Base-by-base conservation (phyloP, 257 asterid species). In the Nicotiana otophora region DNA sequence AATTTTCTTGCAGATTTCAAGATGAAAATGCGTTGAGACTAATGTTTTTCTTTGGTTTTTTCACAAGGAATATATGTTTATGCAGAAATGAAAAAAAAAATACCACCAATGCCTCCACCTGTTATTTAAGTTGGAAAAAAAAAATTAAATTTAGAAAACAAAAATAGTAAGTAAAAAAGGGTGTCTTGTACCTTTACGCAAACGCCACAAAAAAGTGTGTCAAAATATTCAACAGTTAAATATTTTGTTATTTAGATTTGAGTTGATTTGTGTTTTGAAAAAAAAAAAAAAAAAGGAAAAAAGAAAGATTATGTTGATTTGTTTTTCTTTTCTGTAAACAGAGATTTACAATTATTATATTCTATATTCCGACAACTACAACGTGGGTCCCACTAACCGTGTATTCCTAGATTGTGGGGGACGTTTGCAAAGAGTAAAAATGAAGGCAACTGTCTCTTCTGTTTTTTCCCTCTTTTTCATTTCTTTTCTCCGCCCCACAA, bases 331-430 rank as follows among this genome's bases (percentile, higher is more conserved):
- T 57, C 0, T 58, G 7, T 33, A 10, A 80, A 33, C n/a, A 17
- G 19, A 1, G 7, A 12, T 81, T 11, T 51, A 17, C 3, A 19
- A 46, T 23, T 36, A 7, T 11, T 48, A 26, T 31, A 16, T 78
- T 23, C 4, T 10, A 68, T 12, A 7, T 26, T 46, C 19, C 0
- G 75, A 84, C 82, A 81, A 84, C 16, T 69, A 34, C 3, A 16
- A 65, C 23, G 88, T 82, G 83, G 90, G 88, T 30, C 87, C 87
- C 69, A 76, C 72, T 84, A 34, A 19, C 89, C 92, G 86, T 89
- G 92, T 83, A 82, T 82, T 89, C 91, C 91, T 88, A 87, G 90
- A 85, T 88, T 89, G 83, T 81, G 89, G 92, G 88, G 72, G 58
- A 83, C 39, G 74, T 82, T 83, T 77, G 3, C n/a, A 2, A 79